A percentile compares a stretch with the other conserved stretches of the same genome.
Evolutionary conservation across 2,329 filamentous ascomycete genomes (phyloP).

Genomic region (Pseudofabraea citricarpa): DNA sequence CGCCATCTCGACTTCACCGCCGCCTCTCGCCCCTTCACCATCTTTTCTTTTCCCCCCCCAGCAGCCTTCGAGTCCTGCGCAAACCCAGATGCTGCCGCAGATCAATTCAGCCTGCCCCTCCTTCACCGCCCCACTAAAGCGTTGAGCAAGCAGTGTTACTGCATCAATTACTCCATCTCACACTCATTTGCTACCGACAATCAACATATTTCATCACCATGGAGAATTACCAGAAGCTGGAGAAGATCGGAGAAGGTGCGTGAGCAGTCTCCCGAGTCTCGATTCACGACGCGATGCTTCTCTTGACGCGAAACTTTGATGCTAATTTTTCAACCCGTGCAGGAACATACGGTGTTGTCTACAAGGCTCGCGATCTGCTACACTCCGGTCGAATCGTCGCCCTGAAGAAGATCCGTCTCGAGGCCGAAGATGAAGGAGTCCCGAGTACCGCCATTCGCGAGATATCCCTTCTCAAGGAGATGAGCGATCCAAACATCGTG

Average conservation of each 20-base stretch:
- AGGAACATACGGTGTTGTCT: slow-evolving; percentile 95
- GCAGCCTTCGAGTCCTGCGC: slow-evolving; percentile 5
- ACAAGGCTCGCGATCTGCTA: slow-evolving; percentile 84
- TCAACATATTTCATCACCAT: slow-evolving; percentile 45
- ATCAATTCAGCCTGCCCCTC: slow-evolving; percentile 23
- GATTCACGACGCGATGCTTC: no score
- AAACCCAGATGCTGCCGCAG: slow-evolving; percentile 16
- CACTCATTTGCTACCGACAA: slow-evolving; percentile 19
- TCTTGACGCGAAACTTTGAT: slow-evolving; percentile 1
- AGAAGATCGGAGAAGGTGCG: slow-evolving; percentile 93
- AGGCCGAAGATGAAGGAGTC: slow-evolving; percentile 91
- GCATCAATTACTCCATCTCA: slow-evolving; percentile 21
- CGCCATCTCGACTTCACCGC: slow-evolving; percentile 8
- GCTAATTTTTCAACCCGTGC: slow-evolving; percentile 13
- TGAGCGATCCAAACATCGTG: slow-evolving; percentile 89
- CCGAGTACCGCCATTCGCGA: slow-evolving; percentile 91
- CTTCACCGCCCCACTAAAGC: slow-evolving; percentile 25
- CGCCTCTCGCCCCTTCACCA: slow-evolving; percentile 1
- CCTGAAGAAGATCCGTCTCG: slow-evolving; percentile 91
- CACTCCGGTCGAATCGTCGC: slow-evolving; percentile 83
- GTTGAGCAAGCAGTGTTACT: slow-evolving; percentile 21
- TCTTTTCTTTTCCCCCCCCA: not conserved
- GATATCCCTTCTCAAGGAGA: slow-evolving; percentile 90
- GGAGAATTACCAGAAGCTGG: slow-evolving; percentile 96
- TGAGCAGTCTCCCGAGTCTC: no score